Evolutionary conservation across 2,329 filamentous ascomycete species (phyloP), one percentile per base, ranked within the genome.

Genomic region (Fusarium denticulatum): DNA sequence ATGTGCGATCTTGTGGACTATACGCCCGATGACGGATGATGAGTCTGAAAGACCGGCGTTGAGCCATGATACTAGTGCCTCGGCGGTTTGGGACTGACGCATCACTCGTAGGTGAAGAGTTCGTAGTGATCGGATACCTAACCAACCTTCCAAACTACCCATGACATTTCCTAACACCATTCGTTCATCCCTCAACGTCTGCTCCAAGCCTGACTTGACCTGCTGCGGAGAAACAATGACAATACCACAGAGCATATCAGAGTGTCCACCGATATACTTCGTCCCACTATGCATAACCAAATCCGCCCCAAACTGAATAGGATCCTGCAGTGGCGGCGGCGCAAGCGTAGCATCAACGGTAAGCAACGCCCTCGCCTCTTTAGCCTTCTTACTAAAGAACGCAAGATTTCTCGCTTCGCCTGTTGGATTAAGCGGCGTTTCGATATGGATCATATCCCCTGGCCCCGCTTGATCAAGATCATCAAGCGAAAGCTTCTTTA

Each of bases 181-280:
- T 3, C 96, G 86, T 80, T 99, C 96, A 4, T 81, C 79, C 47
- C 86, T 83, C 76, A 98, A 83, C 20, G 82, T 85, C 36, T 81
- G 80, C n/a, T 90, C 81, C 91, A 92, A 93, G 5, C 85, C 85
- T 46, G 86, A 53, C 0, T 37, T 5, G 2, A 53, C 34, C 5
- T 76, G 49, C 80, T 80, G 16, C 87, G 88, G 58, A 88, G 85
- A 11, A 15, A 95, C 88, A 0, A 90, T 89, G 34, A 99, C 84
- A 24, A 97, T 92, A 24, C 96, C 96, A 79, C 94, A 97, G 7
- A 98, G 89, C 87, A 98, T 88, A 83, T 99, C 96, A 74, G 92
- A 95, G 84, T 99, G 96, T 1, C 96, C 96, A 26, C 96, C 96
- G 73, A 99, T 90, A 83, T 98, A 99, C 86, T 98, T 99, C 22